A percentile compares a stretch with the other conserved stretches of the same genome.
phyloP scores from a whole-genome alignment of 176 grass and related monocot genomes.

The Carex cristatella region DNA sequence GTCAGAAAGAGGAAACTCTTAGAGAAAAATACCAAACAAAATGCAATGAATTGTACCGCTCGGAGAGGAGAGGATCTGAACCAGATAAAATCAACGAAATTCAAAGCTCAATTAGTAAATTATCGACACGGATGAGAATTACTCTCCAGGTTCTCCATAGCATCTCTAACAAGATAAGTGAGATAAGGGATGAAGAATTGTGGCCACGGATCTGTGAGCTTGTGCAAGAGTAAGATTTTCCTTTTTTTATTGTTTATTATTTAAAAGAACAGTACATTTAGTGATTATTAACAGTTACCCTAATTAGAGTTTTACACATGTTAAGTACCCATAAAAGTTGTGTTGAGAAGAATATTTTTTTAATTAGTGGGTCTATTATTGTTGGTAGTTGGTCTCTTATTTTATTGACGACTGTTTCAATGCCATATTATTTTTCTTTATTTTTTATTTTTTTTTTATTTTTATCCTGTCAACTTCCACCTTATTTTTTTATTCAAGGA shows the following conservation, averaged over 20 bases:
- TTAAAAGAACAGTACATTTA: not conserved
- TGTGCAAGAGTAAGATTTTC: slow-evolving; percentile 51
- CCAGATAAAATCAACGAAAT: slow-evolving; percentile 36
- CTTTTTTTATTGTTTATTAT: not conserved
- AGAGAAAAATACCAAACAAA: slow-evolving; percentile 38
- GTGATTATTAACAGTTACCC: not conserved
- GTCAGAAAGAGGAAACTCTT: slow-evolving; percentile 51
- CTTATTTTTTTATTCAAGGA: slow-evolving; percentile 2
- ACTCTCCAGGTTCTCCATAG: slow-evolving; percentile 40
- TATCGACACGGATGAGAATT: slow-evolving; percentile 46
- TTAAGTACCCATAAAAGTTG: not conserved
- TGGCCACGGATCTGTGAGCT: slow-evolving; percentile 44
- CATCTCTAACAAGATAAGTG: slow-evolving; percentile 50
- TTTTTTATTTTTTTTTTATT: not conserved
- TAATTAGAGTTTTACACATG: not conserved
- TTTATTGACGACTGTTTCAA: not conserved
- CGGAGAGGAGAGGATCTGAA: slow-evolving; percentile 35
- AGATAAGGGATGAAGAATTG: slow-evolving; percentile 69
- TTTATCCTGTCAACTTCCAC: not conserved
- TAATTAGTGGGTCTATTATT: not conserved
- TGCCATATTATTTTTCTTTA: not conserved
- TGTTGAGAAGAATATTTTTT: not conserved
- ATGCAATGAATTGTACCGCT: slow-evolving; percentile 8
- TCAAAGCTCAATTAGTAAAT: slow-evolving; percentile 35
- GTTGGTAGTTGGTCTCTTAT: not conserved